These are phyloP conservation scores for Blastocystis hominis DNA, from an alignment of 352 stramenopile genomes.

Conservation along the genomic window DNA sequence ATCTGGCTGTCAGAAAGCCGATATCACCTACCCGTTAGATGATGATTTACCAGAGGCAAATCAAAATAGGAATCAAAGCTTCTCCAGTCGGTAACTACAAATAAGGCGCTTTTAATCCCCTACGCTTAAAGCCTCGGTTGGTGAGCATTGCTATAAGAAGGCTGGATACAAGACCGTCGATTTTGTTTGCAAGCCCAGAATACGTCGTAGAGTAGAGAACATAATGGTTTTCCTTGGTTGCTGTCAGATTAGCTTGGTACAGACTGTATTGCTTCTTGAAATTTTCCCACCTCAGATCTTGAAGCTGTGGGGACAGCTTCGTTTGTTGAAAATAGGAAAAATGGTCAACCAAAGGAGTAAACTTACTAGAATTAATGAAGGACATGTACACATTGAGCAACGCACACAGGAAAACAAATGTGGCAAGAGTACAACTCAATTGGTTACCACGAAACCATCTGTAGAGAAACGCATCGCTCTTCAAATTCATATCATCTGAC, in stretches of 20 bases:
- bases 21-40: neutral
- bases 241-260: neutral
- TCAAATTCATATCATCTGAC: too few species aligned
- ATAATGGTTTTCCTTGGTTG: neutral
- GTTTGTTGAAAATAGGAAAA: neutral
- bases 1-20: neutral
- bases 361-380: too few species aligned
- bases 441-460: too few species aligned
- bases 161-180: constrained; percentile 31
- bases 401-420: too few species aligned
- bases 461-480: too few species aligned
- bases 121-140: constrained; percentile 12
- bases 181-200: constrained; percentile 33
- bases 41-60: neutral
- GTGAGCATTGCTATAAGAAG: constrained; percentile 39
- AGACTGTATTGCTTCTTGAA: neutral
- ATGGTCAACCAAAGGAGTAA: neutral
- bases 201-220: constrained; percentile 38
- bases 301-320: neutral
- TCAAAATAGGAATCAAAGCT: constrained; percentile 57
- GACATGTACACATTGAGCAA: too few species aligned
- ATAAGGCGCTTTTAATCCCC: neutral
- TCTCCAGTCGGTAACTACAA: constrained; percentile 28
- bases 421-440: too few species aligned
- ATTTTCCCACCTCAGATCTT: constrained; percentile 1